Base-by-base conservation (phyloP, 441 rosid species). In the Eruca vesicaria region DNA sequence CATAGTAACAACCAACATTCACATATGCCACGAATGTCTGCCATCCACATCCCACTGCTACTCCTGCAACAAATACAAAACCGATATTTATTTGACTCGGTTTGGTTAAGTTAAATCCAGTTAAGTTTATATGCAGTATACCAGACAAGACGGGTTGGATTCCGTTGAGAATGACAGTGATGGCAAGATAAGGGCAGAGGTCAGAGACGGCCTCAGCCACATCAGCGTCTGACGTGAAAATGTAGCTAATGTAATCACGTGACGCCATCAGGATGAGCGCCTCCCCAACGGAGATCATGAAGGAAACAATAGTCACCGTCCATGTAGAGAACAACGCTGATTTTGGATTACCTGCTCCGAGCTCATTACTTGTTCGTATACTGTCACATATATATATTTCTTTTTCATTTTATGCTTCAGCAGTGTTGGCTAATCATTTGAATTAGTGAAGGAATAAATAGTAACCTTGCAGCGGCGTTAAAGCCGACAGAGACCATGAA, bases 381-480 rank as follows among this genome's bases (percentile, higher is more conserved):
- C 75, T 76, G 29, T 20, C 19, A 23, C 10, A 53, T 9, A 2
- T 6, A 8, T 32, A 6, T 8, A 18, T 9, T 52, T 10, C 9
- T 50, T 50, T 19, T 52, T 19, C 4, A 18, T 1, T 5, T 35
- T 35, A 18, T 16, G 63, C 9, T 43, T 9, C n/a, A 41, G 66
- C 7, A 29, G 15, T 8, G 9, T 60, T 66, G 20, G 4, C 15
- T 60, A 20, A 45, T 41, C 19, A 14, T 41, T 31, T 1, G 56
- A 55, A 21, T 5, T 23, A 55, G 36, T 32, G 7, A 20, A 12
- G 1, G 2, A 1, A 55, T 3, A 62, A 19, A 35, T 28, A 79
- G 78, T 50, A 83, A 91, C 97, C 98, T 93, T 61, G 88, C 96
- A 45, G 97, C 97, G 4, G 98, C 97, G 38, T 91, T 94, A 83